These are phyloP conservation scores for Myxozyma mucilagina DNA, from an alignment of 805 yeast species.

Conservation along the genomic window DNA sequence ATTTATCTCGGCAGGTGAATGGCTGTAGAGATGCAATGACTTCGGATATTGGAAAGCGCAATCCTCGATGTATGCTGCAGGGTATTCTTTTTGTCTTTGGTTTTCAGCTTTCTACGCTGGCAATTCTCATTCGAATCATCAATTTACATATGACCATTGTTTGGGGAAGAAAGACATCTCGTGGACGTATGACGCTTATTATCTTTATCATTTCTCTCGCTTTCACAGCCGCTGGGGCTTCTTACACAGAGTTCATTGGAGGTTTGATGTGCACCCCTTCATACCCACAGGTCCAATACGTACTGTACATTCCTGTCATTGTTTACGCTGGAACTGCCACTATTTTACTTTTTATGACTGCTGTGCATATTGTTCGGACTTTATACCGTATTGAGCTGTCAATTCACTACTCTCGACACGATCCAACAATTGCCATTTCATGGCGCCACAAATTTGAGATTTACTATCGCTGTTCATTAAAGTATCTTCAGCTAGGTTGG, in stretches of 20 bases:
- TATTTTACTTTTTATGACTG: conserved; percentile 16
- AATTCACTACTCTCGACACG: conserved; percentile 3
- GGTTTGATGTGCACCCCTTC: conserved; percentile 22
- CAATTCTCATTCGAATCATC: conserved; percentile 20
- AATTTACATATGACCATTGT: conserved; percentile 17
- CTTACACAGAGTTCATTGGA: conserved; percentile 8
- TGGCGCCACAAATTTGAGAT: conserved; percentile 3
- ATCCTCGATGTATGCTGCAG: conserved; percentile 22
- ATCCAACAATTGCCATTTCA: background rate
- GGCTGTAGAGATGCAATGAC: conserved; percentile 24
- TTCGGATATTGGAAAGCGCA: conserved; percentile 15
- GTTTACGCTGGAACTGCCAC: conserved; percentile 18
- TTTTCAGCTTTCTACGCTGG: conserved; percentile 15
- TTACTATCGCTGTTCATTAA: conserved; percentile 2
- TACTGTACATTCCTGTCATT: conserved; percentile 18
- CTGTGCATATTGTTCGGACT: conserved; percentile 11
- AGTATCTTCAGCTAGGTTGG: conserved; percentile 7
- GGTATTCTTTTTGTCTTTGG: conserved; percentile 26
- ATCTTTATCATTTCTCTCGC: conserved; percentile 4
- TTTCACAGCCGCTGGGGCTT: conserved; percentile 21
- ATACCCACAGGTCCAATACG: conserved; percentile 12
- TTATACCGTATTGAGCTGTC: conserved; percentile 11
- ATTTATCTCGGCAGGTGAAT: conserved; percentile 8
- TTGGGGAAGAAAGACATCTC: conserved; percentile 9
- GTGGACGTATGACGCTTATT: background rate